Evolutionary conservation across 345 rosid genomes (phyloP).

Genomic region (Geranium rotundifolium): DNA sequence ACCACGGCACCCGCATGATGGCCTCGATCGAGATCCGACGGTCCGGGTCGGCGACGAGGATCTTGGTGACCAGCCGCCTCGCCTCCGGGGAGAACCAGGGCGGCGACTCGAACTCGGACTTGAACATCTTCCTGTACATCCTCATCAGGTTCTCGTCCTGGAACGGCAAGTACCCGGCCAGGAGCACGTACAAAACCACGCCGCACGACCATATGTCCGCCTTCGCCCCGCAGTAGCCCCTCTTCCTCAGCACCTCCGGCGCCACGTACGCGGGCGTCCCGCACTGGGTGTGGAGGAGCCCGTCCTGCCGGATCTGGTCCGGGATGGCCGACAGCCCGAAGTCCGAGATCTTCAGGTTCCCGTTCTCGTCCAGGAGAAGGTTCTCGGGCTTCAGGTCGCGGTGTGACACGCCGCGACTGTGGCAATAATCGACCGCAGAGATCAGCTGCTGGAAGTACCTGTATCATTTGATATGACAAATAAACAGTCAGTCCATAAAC

Average conservation of each 20-base stretch:
- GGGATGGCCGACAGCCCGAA: slow-evolving; percentile 78
- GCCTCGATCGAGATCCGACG: slow-evolving; percentile 69
- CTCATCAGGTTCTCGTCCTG: slow-evolving; percentile 70
- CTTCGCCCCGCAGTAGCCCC: slow-evolving; percentile 89
- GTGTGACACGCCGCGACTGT: slow-evolving; percentile 77
- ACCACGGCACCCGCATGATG: slow-evolving; percentile 67
- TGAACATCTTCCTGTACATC: slow-evolving; percentile 75
- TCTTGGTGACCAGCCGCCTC: slow-evolving; percentile 35
- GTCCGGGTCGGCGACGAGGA: slow-evolving; percentile 56
- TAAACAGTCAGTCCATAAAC: too few species aligned
- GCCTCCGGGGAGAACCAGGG: slow-evolving; percentile 84
- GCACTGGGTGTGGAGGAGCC: slow-evolving; percentile 68
- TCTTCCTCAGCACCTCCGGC: slow-evolving; percentile 74
- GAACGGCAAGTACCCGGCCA: slow-evolving; percentile 80
- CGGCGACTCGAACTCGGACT: slow-evolving; percentile 67
- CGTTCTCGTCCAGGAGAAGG: slow-evolving; percentile 77
- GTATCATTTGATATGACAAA: too few species aligned
- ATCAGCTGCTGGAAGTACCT: slow-evolving; percentile 71
- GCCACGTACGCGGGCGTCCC: slow-evolving; percentile 98
- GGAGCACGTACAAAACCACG: slow-evolving; percentile 54
- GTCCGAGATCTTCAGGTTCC: slow-evolving; percentile 60
- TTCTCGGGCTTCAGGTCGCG: slow-evolving; percentile 89
- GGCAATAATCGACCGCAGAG: slow-evolving; percentile 70
- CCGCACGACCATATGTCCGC: slow-evolving; percentile 93
- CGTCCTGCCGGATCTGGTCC: slow-evolving; percentile 64